Evolutionary conservation across 805 yeast species (phyloP), one percentile per base, ranked within the genome.

Genomic region (Isabelozyma gotoi): DNA sequence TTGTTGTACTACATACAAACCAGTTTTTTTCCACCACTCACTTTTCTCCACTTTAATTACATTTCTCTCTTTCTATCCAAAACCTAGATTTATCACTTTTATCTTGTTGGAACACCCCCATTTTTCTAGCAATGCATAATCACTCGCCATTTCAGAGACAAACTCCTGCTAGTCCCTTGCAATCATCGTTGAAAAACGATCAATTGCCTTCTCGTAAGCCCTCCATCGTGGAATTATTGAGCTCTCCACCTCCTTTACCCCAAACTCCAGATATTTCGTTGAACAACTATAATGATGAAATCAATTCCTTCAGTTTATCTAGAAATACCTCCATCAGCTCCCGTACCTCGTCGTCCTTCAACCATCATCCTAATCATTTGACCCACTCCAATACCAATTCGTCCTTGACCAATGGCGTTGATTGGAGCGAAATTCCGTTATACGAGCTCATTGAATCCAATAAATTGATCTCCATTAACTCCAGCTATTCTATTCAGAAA

Each of bases 391-490:
- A 24, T 7, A 24, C 29, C 29, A 34, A 39, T 16, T 43, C 49
- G 36, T 43, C 44, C 19, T 21, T 40, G 17, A 21, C 34, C n/a
- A 34, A 39, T 20, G 48, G 54, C 11, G 27, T 56, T 14, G 88
- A 85, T 52, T 88, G 96, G 95, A 80, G 80, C 55, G 85, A 84
- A 48, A 78, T 88, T 17, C 78, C 76, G 33, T 71, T 94, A 48
- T 63, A 77, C 11, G 94, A 88, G 52, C 74, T 94, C 53, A 84
- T 90, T 33, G 95, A 88, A 63, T 73, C 78, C 36, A 90, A 85
- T 50, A 85, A 87, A 60, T 75, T 94, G 53, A 78, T 91, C 39
- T 74, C 82, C 34, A 82, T 90, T 49, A 78, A 78, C 48, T 80
- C 84, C 2, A 66, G 79, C 5, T 71, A 80, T 29, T 81, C 96